Percentiles rank a stretch among this genome's conserved stretches.
Conservation (phyloP, 2,329 filamentous ascomycete genomes). For the Colletotrichum sp. region DNA sequence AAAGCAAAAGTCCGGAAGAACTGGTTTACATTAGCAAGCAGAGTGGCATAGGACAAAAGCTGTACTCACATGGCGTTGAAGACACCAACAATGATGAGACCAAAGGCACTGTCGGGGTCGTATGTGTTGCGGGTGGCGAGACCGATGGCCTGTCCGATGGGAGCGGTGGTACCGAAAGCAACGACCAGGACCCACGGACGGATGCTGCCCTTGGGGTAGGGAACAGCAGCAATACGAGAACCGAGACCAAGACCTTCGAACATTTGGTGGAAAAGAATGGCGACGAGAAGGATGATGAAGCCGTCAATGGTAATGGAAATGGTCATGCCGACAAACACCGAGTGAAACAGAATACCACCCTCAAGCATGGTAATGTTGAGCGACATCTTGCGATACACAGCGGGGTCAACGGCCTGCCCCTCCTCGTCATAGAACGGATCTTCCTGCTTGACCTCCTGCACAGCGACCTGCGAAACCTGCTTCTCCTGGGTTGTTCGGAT, state of each 20-base stretch:
- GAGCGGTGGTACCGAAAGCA: constrained; percentile 76
- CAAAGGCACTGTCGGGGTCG: constrained; percentile 67
- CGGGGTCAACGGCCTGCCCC: constrained; percentile 47
- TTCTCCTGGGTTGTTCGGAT: constrained; percentile 43
- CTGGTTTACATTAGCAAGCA: constrained; percentile 31
- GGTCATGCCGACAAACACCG: constrained; percentile 77
- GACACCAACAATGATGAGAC: constrained; percentile 66
- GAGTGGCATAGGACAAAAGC: accelerated
- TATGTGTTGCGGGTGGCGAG: constrained; percentile 61
- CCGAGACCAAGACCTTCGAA: constrained; percentile 74
- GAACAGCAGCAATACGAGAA: constrained; percentile 71
- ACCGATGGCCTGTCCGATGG: constrained; percentile 78
- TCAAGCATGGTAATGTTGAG: constrained; percentile 79
- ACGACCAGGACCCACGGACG: constrained; percentile 67
- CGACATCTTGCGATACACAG: constrained; percentile 65
- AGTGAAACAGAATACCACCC: constrained; percentile 81
- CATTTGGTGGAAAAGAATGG: constrained; percentile 75
- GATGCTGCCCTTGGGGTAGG: constrained; percentile 60
- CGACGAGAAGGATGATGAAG: constrained; percentile 70
- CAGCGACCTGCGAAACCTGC: constrained; percentile 35
- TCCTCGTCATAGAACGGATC: constrained; percentile 48
- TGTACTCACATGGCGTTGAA: constrained; percentile 67
- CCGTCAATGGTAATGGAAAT: constrained; percentile 72
- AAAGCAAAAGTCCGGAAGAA: constrained; percentile 65
- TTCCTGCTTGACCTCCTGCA: constrained; percentile 28